phyloP scores from a whole-genome alignment of 2,329 filamentous ascomycete species.

The Xylaria multiplex region DNA sequence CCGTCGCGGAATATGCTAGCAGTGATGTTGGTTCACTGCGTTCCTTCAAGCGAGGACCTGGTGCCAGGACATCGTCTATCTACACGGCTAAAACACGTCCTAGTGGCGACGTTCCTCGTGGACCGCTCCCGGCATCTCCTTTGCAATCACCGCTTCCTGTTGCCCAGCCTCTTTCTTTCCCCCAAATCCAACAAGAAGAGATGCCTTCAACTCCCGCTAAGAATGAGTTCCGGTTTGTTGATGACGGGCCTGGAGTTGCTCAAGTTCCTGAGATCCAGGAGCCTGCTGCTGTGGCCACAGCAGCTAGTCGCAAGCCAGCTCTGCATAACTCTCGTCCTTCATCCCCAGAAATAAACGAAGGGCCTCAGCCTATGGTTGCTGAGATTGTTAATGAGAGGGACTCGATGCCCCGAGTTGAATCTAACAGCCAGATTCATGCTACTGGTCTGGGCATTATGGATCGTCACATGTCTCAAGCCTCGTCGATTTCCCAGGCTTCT shows the following conservation, averaged over 20 bases:
- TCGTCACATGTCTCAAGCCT: conserved; percentile 41
- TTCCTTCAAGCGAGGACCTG: conserved; percentile 57
- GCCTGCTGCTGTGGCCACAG: conserved; percentile 51
- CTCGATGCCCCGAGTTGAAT: conserved; percentile 35
- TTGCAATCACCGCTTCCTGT: conserved; percentile 43
- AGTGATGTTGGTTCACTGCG: conserved; percentile 67
- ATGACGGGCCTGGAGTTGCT: conserved; percentile 45
- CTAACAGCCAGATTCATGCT: conserved; percentile 26
- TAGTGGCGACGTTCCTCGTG: conserved; percentile 48
- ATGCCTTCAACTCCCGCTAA: conserved; percentile 39
- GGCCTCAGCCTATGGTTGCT: conserved; percentile 36
- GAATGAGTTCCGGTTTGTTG: conserved; percentile 52
- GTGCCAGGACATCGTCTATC: conserved; percentile 54
- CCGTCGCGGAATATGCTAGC: conserved; percentile 64
- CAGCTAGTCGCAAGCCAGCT: conserved; percentile 40
- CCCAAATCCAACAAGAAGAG: conserved; percentile 31
- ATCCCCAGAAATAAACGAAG: conserved; percentile 40
- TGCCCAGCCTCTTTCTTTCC: conserved; percentile 38
- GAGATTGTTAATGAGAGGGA: conserved; percentile 40
- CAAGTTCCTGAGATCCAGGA: conserved; percentile 52
- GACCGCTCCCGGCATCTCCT: conserved; percentile 54
- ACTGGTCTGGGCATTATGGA: conserved; percentile 42
- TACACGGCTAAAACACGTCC: conserved; percentile 55
- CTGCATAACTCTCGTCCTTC: conserved; percentile 39
- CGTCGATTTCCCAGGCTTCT: conserved; percentile 37